These are phyloP conservation scores for Sarocladium brachiariae DNA, from an alignment of 2,329 filamentous ascomycete genomes.

Conservation along the genomic window DNA sequence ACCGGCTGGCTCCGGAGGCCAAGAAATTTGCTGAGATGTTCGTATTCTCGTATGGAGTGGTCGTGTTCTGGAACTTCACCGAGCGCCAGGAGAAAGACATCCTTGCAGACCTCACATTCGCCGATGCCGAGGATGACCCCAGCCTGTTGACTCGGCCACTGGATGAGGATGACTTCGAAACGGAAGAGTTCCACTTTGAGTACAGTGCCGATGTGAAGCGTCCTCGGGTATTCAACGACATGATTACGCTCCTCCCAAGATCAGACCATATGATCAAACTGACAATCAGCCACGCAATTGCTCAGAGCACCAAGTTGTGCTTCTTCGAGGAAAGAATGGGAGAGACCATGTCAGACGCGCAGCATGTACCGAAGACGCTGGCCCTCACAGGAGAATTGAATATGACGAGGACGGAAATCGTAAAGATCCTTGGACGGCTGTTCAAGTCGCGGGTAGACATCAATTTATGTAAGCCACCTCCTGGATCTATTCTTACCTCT, in stretches of 20 bases:
- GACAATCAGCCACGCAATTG: conserved; percentile 94
- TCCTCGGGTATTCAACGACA: conserved; percentile 94
- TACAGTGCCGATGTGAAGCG: conserved; percentile 82
- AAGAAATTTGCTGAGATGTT: conserved; percentile 91
- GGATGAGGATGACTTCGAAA: conserved; percentile 88
- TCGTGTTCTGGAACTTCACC: conserved; percentile 98
- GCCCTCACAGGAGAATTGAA: conserved; percentile 85
- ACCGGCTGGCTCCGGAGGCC: conserved; percentile 60
- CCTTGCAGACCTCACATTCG: conserved; percentile 88
- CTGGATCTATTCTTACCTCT: conserved; percentile 10
- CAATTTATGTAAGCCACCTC: conserved; percentile 71
- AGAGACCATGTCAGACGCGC: conserved; percentile 85
- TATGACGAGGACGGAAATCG: conserved; percentile 86
- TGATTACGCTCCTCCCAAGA: conserved; percentile 91
- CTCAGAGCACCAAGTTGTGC: conserved; percentile 91
- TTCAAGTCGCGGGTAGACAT: conserved; percentile 96
- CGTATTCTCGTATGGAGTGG: conserved; percentile 93
- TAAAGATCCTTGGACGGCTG: conserved; percentile 80
- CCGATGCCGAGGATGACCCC: conserved; percentile 55
- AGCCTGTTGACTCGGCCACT: conserved; percentile 73
- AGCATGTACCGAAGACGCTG: conserved; percentile 82
- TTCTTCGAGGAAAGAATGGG: conserved; percentile 97
- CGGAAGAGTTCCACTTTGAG: conserved; percentile 97
- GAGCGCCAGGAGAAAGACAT: conserved; percentile 95
- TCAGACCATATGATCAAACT: conserved; percentile 98